These are phyloP conservation scores for Fusarium xyrophilum DNA, from an alignment of 2,329 filamentous ascomycete species.

Conservation along the genomic window DNA sequence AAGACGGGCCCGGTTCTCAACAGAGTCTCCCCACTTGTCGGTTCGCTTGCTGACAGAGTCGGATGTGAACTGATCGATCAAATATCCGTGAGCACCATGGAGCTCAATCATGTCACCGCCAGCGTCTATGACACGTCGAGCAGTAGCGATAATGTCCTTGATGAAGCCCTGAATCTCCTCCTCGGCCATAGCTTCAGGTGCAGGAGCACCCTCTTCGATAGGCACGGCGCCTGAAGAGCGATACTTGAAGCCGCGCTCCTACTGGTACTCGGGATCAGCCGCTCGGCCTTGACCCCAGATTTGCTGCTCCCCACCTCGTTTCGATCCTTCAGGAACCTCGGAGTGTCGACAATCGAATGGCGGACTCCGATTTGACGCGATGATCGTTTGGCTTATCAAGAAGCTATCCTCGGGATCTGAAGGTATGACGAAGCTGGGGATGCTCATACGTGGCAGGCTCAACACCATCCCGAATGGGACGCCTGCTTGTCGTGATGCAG, in stretches of 20 bases:
- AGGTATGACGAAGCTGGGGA: neutral
- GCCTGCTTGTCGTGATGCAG: neutral
- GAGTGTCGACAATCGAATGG: neutral
- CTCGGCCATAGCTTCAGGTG: slow-evolving; percentile 10
- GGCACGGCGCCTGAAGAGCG: slow-evolving; percentile 38
- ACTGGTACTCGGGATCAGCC: slow-evolving; percentile 29
- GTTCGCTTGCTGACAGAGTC: slow-evolving; percentile 49
- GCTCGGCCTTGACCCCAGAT: slow-evolving; percentile 39
- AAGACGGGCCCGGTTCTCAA: slow-evolving; percentile 61
- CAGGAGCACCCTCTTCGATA: neutral
- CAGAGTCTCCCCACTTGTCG: slow-evolving; percentile 60
- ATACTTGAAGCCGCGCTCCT: slow-evolving; percentile 38
- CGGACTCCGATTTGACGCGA: neutral
- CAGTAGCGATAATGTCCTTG: slow-evolving; percentile 15
- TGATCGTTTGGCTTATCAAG: neutral
- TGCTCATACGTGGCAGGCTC: neutral
- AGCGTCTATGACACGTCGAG: slow-evolving; percentile 7
- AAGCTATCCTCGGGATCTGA: too few species aligned
- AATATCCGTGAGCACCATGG: slow-evolving; percentile 58
- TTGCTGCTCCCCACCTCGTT: slow-evolving; percentile 23
- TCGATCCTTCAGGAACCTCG: neutral
- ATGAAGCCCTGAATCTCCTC: slow-evolving; percentile 20
- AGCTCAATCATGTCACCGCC: slow-evolving; percentile 21
- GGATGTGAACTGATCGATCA: slow-evolving; percentile 64
- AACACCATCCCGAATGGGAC: neutral